phyloP scores from a whole-genome alignment of 2,329 filamentous ascomycete genomes.

The Cryoendolithus antarcticus region DNA sequence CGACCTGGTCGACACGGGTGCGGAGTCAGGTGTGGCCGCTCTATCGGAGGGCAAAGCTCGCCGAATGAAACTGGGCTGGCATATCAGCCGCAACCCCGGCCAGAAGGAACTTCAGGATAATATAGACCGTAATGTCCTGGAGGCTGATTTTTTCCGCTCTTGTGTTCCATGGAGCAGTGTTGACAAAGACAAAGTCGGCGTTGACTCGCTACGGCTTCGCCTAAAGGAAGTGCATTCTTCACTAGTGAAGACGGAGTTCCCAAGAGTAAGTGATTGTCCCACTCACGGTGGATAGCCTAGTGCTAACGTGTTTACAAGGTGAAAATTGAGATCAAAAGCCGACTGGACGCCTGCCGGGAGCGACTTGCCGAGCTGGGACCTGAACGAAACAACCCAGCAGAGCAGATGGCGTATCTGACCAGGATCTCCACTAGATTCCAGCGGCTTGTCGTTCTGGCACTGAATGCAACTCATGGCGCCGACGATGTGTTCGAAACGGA shows the following conservation, averaged over 20 bases:
- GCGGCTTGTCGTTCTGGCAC: conserved; percentile 20
- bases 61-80: conserved; percentile 22
- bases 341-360: conserved; percentile 13
- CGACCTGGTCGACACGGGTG: conserved; percentile 20
- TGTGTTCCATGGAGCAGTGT: conserved; percentile 26
- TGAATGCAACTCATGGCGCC: conserved; percentile 26
- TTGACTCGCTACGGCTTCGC: conserved; percentile 27
- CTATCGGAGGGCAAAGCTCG: conserved; percentile 16
- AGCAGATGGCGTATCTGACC: conserved; percentile 40
- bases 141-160: conserved; percentile 24
- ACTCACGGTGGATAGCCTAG: too few relatives aligned
- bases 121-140: conserved; percentile 11
- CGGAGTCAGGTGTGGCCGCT: conserved; percentile 13
- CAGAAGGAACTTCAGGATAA: conserved; percentile 16
- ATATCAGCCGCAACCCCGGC: conserved; percentile 20
- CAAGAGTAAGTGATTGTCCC: conserved; percentile 26
- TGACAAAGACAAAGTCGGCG: conserved; percentile 27
- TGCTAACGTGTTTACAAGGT: conserved; percentile 12
- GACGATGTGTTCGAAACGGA: conserved; percentile 23
- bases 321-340: conserved; percentile 23
- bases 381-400: conserved; percentile 29
- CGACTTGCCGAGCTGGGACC: conserved; percentile 37
- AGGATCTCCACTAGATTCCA: conserved; percentile 30
- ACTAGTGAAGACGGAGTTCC: conserved; percentile 35
- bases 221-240: conserved; percentile 31